Evolutionary conservation across 345 rosid species (phyloP).

Genomic region (Brassica incana): DNA sequence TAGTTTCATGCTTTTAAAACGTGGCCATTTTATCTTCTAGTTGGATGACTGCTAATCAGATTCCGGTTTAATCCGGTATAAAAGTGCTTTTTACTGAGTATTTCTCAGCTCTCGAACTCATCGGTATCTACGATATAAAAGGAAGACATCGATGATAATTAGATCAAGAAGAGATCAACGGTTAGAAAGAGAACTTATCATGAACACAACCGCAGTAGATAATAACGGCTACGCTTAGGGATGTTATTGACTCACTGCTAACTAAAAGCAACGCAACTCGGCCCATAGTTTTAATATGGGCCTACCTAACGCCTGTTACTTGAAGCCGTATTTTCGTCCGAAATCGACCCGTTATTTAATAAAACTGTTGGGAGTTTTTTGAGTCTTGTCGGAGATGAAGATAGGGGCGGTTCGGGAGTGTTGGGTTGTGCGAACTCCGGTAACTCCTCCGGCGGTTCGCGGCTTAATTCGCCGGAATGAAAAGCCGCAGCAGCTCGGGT

Average conservation of each 20-base stretch:
- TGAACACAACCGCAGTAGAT: constrained; percentile 12
- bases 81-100: neutral
- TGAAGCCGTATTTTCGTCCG: neutral
- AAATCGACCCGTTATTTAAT: neutral
- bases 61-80: neutral
- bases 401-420: constrained; percentile 15
- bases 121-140: neutral
- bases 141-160: constrained; percentile 8
- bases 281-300: constrained; percentile 1
- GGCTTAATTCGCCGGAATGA: constrained; percentile 1
- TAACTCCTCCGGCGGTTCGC: neutral
- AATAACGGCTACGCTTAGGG: neutral
- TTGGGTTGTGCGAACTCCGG: constrained; percentile 25
- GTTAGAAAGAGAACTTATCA: neutral
- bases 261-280: neutral
- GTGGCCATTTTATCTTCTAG: neutral
- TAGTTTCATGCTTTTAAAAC: neutral
- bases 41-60: neutral
- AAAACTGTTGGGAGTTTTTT: neutral
- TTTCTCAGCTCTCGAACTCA: constrained; percentile 7
- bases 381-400: constrained; percentile 29
- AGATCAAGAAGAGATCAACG: constrained; percentile 14
- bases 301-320: neutral
- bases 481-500: constrained; percentile 6
- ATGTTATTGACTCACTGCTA: neutral